These are phyloP conservation scores for Solidago caesia DNA, from an alignment of 129 eudicot species.

Conservation along the genomic window DNA sequence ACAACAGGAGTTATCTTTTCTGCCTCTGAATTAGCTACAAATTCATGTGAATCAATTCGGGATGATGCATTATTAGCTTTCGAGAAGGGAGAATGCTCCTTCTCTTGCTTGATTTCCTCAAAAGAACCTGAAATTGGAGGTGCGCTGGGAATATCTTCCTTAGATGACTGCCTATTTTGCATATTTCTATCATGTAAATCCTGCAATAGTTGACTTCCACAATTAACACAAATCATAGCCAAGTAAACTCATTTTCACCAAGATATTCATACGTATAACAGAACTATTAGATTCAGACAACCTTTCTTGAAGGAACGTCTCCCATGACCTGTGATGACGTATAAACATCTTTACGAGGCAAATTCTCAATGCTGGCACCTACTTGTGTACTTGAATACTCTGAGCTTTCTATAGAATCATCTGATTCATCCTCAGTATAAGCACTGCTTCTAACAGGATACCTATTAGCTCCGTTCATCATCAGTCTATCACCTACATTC, in stretches of 20 bases:
- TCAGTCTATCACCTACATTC: constrained; percentile 39
- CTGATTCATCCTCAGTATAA: constrained; percentile 66
- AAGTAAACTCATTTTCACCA: not conserved
- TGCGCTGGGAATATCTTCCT: constrained; percentile 74
- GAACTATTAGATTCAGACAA: no score
- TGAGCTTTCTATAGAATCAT: constrained; percentile 67
- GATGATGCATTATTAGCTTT: constrained; percentile 28
- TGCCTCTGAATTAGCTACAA: constrained; percentile 29
- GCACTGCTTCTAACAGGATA: constrained; percentile 54
- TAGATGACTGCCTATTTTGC: constrained; percentile 37
- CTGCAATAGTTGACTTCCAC: constrained; percentile 24
- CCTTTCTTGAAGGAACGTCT: constrained; percentile 26
- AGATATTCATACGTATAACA: no score
- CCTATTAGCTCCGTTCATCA: constrained; percentile 56
- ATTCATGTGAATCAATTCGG: constrained; percentile 26
- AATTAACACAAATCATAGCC: not conserved
- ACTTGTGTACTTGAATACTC: constrained; percentile 68
- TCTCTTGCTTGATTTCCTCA: constrained; percentile 47
- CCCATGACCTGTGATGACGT: constrained; percentile 29
- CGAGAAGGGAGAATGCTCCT: constrained; percentile 30
- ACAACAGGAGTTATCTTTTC: constrained; percentile 29
- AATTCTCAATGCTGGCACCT: constrained; percentile 43
- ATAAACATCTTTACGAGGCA: constrained; percentile 35
- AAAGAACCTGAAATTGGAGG: constrained; percentile 61
- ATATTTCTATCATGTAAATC: constrained; percentile 29